Conservation (phyloP, 2,329 filamentous ascomycete species). For the Calonectria naviculata region DNA sequence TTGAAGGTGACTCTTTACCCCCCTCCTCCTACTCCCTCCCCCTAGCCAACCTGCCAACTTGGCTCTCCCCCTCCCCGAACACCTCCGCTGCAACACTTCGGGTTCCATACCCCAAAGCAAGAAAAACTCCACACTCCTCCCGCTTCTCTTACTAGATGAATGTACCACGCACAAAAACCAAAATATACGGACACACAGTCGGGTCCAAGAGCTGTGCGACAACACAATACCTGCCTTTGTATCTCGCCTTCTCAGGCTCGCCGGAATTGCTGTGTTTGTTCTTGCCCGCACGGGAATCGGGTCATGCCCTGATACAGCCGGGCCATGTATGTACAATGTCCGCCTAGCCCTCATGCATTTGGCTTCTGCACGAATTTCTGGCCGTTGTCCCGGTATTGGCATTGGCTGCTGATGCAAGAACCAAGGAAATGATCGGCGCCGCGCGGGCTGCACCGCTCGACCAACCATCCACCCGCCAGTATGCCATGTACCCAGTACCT, state of each 20-base stretch:
- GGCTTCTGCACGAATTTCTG: slow-evolving; percentile 17
- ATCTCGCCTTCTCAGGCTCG: background rate
- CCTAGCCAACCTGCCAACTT: slow-evolving; percentile 15
- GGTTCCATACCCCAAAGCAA: slow-evolving; percentile 21
- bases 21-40: background rate
- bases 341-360: slow-evolving; percentile 7
- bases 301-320: background rate
- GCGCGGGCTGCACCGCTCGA: slow-evolving; percentile 13
- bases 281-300: background rate
- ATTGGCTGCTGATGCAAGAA: slow-evolving; percentile 16
- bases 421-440: slow-evolving; percentile 23
- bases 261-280: background rate
- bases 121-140: slow-evolving; percentile 10
- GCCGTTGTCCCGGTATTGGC: slow-evolving; percentile 14
- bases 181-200: background rate
- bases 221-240: background rate
- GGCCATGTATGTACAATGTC: slow-evolving; percentile 14
- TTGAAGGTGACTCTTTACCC: background rate
- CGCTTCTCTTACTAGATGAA: background rate
- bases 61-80: slow-evolving; percentile 10
- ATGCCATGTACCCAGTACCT: background rate
- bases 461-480: slow-evolving; percentile 8
- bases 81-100: slow-evolving; percentile 22
- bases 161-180: slow-evolving; percentile 3
- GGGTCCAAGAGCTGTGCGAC: background rate